Percentiles rank a stretch among this genome's conserved stretches.
These are phyloP conservation scores for Cornus kousa DNA, from an alignment of 148 eudicot species.

Conservation along the genomic window DNA sequence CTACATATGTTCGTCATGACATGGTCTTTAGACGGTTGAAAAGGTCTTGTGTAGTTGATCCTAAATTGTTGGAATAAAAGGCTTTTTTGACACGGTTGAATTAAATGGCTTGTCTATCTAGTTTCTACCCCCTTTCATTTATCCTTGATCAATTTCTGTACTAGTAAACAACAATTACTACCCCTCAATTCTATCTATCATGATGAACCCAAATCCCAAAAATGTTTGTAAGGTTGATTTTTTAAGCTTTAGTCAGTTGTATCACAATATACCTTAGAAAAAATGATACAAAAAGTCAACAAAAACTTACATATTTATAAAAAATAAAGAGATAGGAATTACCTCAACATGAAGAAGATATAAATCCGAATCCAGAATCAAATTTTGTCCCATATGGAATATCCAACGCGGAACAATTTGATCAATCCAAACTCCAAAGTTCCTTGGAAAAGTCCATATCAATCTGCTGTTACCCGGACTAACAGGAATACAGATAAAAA, in stretches of 20 bases:
- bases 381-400: slow-evolving; percentile 62
- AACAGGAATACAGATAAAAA: slow-evolving; percentile 80
- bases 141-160: too few species aligned
- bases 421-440: slow-evolving; percentile 66
- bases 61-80: too few species aligned
- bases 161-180: too few species aligned
- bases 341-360: slow-evolving; percentile 73
- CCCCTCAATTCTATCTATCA: too few species aligned
- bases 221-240: background rate
- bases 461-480: slow-evolving; percentile 86
- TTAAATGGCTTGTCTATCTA: too few species aligned
- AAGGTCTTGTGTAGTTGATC: too few species aligned
- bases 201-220: background rate
- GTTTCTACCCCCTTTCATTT: too few species aligned
- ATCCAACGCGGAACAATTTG: slow-evolving; percentile 64
- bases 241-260: background rate
- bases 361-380: slow-evolving; percentile 64
- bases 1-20: too few species aligned
- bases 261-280: background rate
- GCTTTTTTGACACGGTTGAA: too few species aligned
- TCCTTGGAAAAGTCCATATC: slow-evolving; percentile 68
- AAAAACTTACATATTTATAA: background rate
- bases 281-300: background rate
- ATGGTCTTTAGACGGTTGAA: too few species aligned
- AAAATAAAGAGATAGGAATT: background rate